These are phyloP conservation scores for Yarrowia deformans DNA, from an alignment of 805 yeast genomes.

Conservation along the genomic window DNA sequence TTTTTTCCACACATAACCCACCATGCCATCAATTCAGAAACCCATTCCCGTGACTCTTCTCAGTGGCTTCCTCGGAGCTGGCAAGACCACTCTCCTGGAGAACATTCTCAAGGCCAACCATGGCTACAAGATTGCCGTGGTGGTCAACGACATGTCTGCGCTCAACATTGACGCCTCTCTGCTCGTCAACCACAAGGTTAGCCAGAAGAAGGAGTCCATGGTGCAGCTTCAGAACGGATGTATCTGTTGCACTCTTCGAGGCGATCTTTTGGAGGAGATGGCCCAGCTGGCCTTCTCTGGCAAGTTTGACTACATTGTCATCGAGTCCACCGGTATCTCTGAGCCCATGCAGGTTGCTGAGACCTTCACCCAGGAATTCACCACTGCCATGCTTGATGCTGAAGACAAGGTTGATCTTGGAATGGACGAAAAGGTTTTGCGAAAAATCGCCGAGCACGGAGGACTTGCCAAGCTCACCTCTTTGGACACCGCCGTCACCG, in stretches of 20 bases:
- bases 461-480: slow-evolving; percentile 54
- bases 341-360: slow-evolving; percentile 63
- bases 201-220: slow-evolving; percentile 55
- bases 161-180: slow-evolving; percentile 57
- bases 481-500: slow-evolving; percentile 58
- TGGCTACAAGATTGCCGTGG: slow-evolving; percentile 56
- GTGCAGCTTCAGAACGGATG: slow-evolving; percentile 59
- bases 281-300: slow-evolving; percentile 51
- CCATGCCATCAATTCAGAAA: slow-evolving; percentile 39
- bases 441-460: slow-evolving; percentile 51
- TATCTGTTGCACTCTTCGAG: slow-evolving; percentile 58
- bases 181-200: slow-evolving; percentile 53
- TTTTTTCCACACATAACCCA: background rate
- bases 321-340: slow-evolving; percentile 58
- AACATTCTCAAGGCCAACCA: slow-evolving; percentile 54
- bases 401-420: slow-evolving; percentile 34
- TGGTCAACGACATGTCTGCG: slow-evolving; percentile 57
- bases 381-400: slow-evolving; percentile 50
- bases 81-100: slow-evolving; percentile 58
- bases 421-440: slow-evolving; percentile 44
- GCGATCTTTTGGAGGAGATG: slow-evolving; percentile 57
- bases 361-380: slow-evolving; percentile 56
- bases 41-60: slow-evolving; percentile 58
- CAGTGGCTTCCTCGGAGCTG: slow-evolving; percentile 58
- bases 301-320: slow-evolving; percentile 55